A percentile compares a stretch with the other conserved stretches of the same genome.
These are phyloP conservation scores for Trypanosoma cruzi DNA, from an alignment of 208 protist species.

Conservation along the genomic window DNA sequence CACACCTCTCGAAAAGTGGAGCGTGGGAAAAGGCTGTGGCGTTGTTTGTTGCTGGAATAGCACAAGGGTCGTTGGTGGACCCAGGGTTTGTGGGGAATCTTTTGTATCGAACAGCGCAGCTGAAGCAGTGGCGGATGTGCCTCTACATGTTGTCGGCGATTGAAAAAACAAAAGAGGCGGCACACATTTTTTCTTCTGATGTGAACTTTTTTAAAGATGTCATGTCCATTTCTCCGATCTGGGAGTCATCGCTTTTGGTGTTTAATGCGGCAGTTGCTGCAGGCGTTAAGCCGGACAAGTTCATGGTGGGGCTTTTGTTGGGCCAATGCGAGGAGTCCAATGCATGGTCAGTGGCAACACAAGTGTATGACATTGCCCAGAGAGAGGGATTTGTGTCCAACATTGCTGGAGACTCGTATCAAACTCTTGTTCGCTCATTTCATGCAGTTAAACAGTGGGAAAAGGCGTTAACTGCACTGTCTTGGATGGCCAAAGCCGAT, in stretches of 20 bases:
- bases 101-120: slow-evolving; percentile 52
- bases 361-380: slow-evolving; percentile 75
- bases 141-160: slow-evolving; percentile 76
- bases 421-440: slow-evolving; percentile 75
- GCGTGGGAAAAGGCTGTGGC: slow-evolving; percentile 44
- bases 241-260: slow-evolving; percentile 57
- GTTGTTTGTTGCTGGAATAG: slow-evolving; percentile 59
- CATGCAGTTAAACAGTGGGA: slow-evolving; percentile 75
- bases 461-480: slow-evolving; percentile 80
- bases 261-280: slow-evolving; percentile 59
- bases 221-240: slow-evolving; percentile 63
- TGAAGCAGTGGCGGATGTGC: slow-evolving; percentile 70
- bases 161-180: slow-evolving; percentile 57
- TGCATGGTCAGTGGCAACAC: slow-evolving; percentile 66
- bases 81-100: slow-evolving; percentile 56
- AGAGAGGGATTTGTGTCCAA: slow-evolving; percentile 66
- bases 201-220: slow-evolving; percentile 65
- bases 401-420: slow-evolving; percentile 64
- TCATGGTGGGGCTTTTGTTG: slow-evolving; percentile 57
- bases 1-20: slow-evolving; percentile 66
- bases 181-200: slow-evolving; percentile 59
- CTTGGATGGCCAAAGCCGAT: slow-evolving; percentile 80
- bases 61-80: slow-evolving; percentile 69
- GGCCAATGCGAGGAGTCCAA: slow-evolving; percentile 68
- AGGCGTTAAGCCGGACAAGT: slow-evolving; percentile 63